These are phyloP conservation scores for Eremothecium coryli DNA, from an alignment of 1,139 yeast species.

Conservation along the genomic window DNA sequence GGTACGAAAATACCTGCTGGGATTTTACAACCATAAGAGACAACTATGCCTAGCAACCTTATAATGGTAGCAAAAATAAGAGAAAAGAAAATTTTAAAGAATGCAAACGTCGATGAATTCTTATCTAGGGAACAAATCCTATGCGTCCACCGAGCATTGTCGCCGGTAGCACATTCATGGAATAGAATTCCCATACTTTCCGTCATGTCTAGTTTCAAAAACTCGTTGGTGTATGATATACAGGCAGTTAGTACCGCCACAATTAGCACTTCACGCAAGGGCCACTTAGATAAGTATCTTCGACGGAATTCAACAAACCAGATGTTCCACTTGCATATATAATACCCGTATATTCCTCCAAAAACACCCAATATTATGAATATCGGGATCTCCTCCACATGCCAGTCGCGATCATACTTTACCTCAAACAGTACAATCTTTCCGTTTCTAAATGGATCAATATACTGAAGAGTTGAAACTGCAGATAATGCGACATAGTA, in stretches of 20 bases:
- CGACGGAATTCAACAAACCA: slow-evolving; percentile 74
- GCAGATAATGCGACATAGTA: slow-evolving; percentile 89
- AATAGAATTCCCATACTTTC: slow-evolving; percentile 86
- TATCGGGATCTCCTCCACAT: slow-evolving; percentile 71
- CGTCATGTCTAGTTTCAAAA: slow-evolving; percentile 82
- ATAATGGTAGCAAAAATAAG: slow-evolving; percentile 63
- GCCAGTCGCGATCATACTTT: slow-evolving; percentile 79
- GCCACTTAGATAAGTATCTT: slow-evolving; percentile 40
- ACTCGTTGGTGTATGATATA: slow-evolving; percentile 76
- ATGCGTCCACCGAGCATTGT: slow-evolving; percentile 35
- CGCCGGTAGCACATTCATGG: slow-evolving; percentile 58
- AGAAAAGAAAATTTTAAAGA: slow-evolving; percentile 35
- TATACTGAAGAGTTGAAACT: slow-evolving; percentile 60
- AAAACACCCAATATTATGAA: slow-evolving; percentile 73
- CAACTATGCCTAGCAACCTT: slow-evolving; percentile 60
- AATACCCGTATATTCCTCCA: slow-evolving; percentile 85
- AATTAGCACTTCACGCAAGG: slow-evolving; percentile 58
- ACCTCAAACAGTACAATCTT: slow-evolving; percentile 90
- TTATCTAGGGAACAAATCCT: slow-evolving; percentile 44
- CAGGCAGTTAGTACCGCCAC: slow-evolving; percentile 65
- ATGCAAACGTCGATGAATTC: slow-evolving; percentile 23
- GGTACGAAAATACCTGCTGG: slow-evolving; percentile 97
- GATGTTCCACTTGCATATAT: slow-evolving; percentile 71
- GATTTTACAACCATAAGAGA: slow-evolving; percentile 85
- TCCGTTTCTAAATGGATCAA: slow-evolving; percentile 91